phyloP scores from a whole-genome alignment of 208 protist species.

The Tetramitus jugosus region DNA sequence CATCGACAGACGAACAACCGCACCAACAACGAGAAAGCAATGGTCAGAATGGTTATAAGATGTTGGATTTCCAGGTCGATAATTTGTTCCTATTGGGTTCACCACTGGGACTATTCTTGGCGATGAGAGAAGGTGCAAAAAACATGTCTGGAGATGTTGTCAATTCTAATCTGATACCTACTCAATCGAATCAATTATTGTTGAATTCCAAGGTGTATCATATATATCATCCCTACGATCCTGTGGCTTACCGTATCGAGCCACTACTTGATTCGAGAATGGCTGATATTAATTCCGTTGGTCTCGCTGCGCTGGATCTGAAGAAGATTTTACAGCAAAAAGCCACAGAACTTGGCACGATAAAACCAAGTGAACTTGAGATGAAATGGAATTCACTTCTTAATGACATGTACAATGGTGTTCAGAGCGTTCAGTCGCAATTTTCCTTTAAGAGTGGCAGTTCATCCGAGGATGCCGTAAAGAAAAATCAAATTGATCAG shows the following conservation, averaged over 20 bases:
- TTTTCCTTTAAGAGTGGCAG: background rate
- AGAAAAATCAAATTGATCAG: background rate
- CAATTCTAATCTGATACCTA: background rate
- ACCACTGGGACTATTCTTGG: constrained; percentile 15
- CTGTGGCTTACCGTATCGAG: constrained; percentile 9
- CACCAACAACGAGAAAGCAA: background rate
- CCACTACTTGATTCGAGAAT: constrained; percentile 3
- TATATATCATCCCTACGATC: constrained; percentile 13
- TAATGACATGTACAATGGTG: background rate
- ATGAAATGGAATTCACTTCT: background rate
- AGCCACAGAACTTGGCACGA: background rate
- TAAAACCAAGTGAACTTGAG: background rate
- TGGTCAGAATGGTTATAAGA: background rate
- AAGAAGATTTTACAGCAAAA: background rate
- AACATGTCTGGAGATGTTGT: too few species aligned
- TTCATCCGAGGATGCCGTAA: background rate
- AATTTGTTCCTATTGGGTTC: background rate
- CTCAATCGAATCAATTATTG: background rate
- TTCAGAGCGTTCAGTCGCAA: background rate
- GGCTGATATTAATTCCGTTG: background rate
- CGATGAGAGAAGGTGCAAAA: background rate
- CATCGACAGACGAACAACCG: too few species aligned
- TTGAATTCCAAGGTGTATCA: background rate
- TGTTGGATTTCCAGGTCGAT: background rate
- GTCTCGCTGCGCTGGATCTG: background rate